phyloP scores from a whole-genome alignment of 2,329 filamentous ascomycete species.

The Fusarium setosum region DNA sequence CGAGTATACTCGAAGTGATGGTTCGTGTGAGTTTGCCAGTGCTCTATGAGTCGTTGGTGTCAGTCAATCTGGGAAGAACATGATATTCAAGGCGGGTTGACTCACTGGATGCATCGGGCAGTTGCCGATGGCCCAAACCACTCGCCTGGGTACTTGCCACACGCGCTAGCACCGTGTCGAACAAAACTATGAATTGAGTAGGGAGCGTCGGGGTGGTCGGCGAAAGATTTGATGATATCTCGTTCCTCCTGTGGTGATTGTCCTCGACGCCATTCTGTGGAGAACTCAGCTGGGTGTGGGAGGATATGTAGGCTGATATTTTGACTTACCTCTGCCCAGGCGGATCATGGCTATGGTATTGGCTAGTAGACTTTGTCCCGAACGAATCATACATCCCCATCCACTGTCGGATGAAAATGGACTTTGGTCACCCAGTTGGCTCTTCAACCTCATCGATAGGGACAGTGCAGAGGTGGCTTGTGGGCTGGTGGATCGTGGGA shows the following conservation, averaged over 20 bases:
- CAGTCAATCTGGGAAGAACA: not conserved
- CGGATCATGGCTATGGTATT: conserved; percentile 81
- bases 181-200: conserved; percentile 98
- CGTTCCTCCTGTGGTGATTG: conserved; percentile 70
- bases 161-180: conserved; percentile 83
- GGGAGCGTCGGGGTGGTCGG: conserved; percentile 85
- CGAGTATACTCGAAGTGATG: conserved; percentile 82
- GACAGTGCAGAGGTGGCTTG: conserved; percentile 79
- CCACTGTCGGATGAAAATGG: conserved; percentile 95
- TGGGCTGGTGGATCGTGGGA: conserved; percentile 81
- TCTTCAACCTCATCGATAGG: conserved; percentile 85
- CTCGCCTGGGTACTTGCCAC: conserved; percentile 94
- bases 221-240: conserved; percentile 82
- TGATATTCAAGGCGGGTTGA: conserved; percentile 16
- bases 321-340: conserved; percentile 78
- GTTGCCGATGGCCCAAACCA: conserved; percentile 99
- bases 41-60: conserved; percentile 63
- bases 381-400: conserved; percentile 99
- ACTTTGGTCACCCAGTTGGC: conserved; percentile 78
- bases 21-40: conserved; percentile 74
- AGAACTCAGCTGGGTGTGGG: conserved; percentile 15
- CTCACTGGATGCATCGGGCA: conserved; percentile 91
- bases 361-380: conserved; percentile 91
- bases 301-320: not conserved
- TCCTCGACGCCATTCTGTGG: conserved; percentile 78